Evolutionary conservation across 2,329 filamentous ascomycete genomes (phyloP).

Genomic region (Colletotrichum coccodes): DNA sequence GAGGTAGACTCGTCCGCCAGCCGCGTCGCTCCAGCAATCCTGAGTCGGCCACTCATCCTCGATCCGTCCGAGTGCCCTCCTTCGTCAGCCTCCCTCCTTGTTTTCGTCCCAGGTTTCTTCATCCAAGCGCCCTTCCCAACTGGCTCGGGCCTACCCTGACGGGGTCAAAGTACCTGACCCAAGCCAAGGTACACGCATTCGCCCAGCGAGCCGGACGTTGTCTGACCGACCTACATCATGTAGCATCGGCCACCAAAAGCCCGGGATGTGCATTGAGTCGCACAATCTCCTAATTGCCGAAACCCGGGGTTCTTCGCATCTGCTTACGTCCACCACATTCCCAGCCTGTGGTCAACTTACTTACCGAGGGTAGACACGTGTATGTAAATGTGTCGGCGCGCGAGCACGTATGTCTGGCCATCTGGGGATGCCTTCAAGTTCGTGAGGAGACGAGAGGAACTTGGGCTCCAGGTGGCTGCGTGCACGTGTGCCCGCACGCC

Average conservation of each 20-base stretch:
- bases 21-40: neutral
- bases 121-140: constrained; percentile 18
- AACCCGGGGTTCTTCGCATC: constrained; percentile 1
- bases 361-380: neutral
- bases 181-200: neutral
- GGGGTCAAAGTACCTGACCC: neutral
- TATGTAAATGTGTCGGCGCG: neutral
- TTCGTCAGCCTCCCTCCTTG: neutral
- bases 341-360: neutral
- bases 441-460: neutral
- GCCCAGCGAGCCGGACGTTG: neutral
- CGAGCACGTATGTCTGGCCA: neutral
- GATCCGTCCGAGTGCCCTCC: constrained; percentile 18
- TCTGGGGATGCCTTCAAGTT: constrained; percentile 25
- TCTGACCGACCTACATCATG: neutral
- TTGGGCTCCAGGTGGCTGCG: neutral
- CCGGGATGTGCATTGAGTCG: constrained; percentile 26
- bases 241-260: constrained; percentile 3
- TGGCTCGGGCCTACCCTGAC: constrained; percentile 24
- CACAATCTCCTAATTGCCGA: constrained; percentile 18
- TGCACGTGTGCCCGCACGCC: constrained; percentile 8
- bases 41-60: constrained; percentile 3
- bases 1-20: constrained; percentile 11
- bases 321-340: constrained; percentile 16
- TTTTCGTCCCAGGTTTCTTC: constrained; percentile 23